phyloP scores from a whole-genome alignment of 257 asterid genomes.

The Solanum chilense region DNA sequence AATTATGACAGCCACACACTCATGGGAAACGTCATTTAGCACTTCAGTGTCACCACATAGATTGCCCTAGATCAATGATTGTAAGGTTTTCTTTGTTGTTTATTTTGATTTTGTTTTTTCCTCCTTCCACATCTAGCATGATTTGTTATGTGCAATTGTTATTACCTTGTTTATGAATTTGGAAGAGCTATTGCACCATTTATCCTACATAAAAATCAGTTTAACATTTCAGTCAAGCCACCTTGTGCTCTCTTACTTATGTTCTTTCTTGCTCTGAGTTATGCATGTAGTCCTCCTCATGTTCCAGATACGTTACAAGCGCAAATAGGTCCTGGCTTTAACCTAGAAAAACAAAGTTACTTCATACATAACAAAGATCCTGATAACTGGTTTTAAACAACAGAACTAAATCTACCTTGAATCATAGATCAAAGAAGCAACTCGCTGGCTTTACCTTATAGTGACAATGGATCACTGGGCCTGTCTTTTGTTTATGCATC shows the following conservation, averaged over 20 bases:
- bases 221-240: background rate
- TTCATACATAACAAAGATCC: background rate
- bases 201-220: background rate
- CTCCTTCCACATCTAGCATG: background rate
- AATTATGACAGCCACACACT: slow-evolving; percentile 23
- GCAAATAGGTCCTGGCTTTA: background rate
- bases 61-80: slow-evolving; percentile 13
- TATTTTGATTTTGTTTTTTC: background rate
- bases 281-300: background rate
- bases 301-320: background rate
- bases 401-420: background rate
- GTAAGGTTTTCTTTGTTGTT: background rate
- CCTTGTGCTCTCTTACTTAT: background rate
- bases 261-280: background rate
- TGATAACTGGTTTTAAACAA: background rate
- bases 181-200: background rate
- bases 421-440: background rate
- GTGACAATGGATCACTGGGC: background rate
- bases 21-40: slow-evolving; percentile 49
- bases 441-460: background rate
- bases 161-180: background rate
- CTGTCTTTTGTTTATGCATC: background rate
- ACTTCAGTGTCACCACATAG: slow-evolving; percentile 18
- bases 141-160: background rate
- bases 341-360: background rate